These are phyloP conservation scores for Quercus suber DNA, from an alignment of 306 rosid genomes.

Conservation along the genomic window DNA sequence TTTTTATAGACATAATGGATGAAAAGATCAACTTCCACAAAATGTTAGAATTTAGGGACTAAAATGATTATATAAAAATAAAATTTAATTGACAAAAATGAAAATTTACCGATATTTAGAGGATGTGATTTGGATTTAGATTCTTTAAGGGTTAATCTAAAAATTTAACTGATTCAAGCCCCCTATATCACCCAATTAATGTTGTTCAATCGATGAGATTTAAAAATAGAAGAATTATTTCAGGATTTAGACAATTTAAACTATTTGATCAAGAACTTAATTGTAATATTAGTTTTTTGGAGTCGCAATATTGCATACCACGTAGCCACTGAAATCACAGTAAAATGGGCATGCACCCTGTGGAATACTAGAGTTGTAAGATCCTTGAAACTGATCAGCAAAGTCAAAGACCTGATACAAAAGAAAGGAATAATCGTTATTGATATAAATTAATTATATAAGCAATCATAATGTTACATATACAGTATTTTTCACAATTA, in stretches of 20 bases:
- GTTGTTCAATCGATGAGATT: neutral
- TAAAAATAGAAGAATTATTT: neutral
- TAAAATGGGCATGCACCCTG: slow-evolving; percentile 45
- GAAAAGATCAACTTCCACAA: no score
- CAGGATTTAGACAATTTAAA: neutral
- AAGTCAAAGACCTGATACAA: slow-evolving; percentile 39
- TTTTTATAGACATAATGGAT: no score
- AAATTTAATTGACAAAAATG: no score
- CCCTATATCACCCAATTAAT: no score
- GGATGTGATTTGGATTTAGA: no score
- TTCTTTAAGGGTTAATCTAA: neutral
- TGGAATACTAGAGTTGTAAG: slow-evolving; percentile 30
- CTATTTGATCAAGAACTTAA: neutral
- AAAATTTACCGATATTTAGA: no score
- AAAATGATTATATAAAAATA: no score
- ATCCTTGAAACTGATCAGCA: slow-evolving; percentile 44
- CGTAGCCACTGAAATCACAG: slow-evolving; percentile 39
- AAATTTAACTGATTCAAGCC: neutral
- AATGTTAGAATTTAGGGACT: no score
- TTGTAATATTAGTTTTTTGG: neutral
- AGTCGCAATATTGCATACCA: slow-evolving; percentile 18
- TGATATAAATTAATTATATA: no score
- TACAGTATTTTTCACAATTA: no score
- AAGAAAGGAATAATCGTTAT: neutral
- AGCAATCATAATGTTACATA: no score